These are phyloP conservation scores for Infundibulicybe gibba DNA, from an alignment of 768 basidiomycete species.

Conservation along the genomic window DNA sequence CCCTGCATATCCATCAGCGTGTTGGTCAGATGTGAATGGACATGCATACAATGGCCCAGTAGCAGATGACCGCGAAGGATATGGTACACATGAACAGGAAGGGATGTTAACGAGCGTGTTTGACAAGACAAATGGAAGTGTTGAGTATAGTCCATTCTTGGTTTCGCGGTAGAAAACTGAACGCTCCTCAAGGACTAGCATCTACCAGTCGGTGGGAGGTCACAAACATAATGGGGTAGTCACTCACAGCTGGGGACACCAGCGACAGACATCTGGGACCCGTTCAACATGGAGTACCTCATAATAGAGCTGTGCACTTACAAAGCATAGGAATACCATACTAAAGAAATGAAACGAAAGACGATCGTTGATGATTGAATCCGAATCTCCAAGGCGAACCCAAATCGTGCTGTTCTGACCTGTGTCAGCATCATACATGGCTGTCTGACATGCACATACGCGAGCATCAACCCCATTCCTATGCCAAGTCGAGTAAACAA, in stretches of 20 bases:
- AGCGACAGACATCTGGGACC: no score
- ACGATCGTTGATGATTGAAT: conserved; percentile 43
- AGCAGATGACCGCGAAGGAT: conserved; percentile 47
- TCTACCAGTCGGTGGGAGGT: no score
- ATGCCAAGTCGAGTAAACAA: no score
- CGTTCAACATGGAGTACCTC: no score
- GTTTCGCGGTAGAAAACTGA: no score
- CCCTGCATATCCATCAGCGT: conserved; percentile 51
- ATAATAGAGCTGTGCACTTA: no score
- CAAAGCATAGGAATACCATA: conserved; percentile 52
- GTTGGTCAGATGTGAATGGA: not conserved
- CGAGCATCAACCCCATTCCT: conserved; percentile 44
- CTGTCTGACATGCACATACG: no score
- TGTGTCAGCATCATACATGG: not conserved
- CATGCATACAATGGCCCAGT: conserved; percentile 41
- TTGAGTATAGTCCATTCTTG: no score
- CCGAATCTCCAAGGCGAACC: conserved; percentile 36
- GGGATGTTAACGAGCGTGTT: conserved; percentile 47
- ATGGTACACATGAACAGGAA: no score
- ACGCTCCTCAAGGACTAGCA: no score
- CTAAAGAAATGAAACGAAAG: conserved; percentile 54
- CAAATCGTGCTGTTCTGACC: conserved; percentile 42
- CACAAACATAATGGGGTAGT: no score
- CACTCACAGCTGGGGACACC: no score
- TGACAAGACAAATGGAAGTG: conserved; percentile 49